Evolutionary conservation across 768 basidiomycete genomes (phyloP).

Genomic region (Tubosaeta brunneosetosa): DNA sequence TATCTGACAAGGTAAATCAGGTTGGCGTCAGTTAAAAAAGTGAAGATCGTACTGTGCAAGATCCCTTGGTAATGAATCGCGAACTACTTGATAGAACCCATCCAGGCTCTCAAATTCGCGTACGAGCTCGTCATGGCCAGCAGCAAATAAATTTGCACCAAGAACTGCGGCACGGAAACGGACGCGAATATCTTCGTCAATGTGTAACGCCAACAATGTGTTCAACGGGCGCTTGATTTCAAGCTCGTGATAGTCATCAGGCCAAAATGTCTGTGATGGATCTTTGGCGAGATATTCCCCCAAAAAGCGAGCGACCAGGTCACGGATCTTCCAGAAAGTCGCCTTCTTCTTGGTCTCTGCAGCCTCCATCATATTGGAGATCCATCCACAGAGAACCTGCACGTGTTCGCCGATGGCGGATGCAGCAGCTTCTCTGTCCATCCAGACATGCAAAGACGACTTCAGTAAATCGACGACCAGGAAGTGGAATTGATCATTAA

Average conservation of each 20-base stretch:
- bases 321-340: conserved; percentile 64
- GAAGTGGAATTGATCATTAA: conserved; percentile 49
- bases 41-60: conserved; percentile 43
- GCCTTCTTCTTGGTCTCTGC: conserved; percentile 36
- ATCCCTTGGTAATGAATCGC: conserved; percentile 39
- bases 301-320: conserved; percentile 60
- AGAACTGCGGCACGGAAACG: conserved; percentile 68
- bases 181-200: conserved; percentile 80
- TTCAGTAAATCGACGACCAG: conserved; percentile 59
- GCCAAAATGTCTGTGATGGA: conserved; percentile 50
- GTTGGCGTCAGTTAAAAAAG: background rate
- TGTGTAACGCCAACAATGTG: conserved; percentile 49
- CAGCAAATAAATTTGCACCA: conserved; percentile 55
- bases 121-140: conserved; percentile 32
- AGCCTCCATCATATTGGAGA: conserved; percentile 41
- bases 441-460: conserved; percentile 62
- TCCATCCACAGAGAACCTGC: conserved; percentile 48
- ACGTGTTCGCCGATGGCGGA: conserved; percentile 42
- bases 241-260: conserved; percentile 22
- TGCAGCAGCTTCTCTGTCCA: conserved; percentile 26
- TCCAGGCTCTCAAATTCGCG: conserved; percentile 21
- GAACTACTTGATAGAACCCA: conserved; percentile 44
- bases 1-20: conserved; percentile 42
- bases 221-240: conserved; percentile 36
- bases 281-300: conserved; percentile 60